phyloP scores from a whole-genome alignment of 805 yeast species.

The Saturnispora quitensis region DNA sequence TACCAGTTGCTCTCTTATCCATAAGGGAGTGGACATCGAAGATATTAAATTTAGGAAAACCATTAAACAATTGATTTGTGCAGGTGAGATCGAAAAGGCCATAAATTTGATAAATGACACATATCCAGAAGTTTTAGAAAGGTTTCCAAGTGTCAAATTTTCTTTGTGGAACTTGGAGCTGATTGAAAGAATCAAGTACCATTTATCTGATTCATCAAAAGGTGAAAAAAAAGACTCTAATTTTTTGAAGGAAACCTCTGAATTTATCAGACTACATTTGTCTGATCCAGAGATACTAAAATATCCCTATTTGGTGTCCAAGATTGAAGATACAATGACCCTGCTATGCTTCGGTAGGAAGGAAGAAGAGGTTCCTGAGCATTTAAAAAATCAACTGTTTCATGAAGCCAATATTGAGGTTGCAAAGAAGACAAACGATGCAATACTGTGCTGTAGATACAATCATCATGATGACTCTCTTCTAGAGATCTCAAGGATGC shows the following conservation, averaged over 20 bases:
- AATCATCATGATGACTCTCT: neutral
- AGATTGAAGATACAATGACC: slow-evolving; percentile 7
- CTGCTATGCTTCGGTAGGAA: slow-evolving; percentile 4
- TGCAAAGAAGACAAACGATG: slow-evolving; percentile 3
- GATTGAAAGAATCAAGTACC: neutral
- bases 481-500: neutral
- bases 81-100: neutral
- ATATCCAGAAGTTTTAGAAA: neutral
- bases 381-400: neutral
- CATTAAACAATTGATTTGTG: neutral
- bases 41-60: neutral
- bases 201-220: neutral
- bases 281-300: neutral
- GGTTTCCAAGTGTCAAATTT: slow-evolving; percentile 2
- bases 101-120: neutral
- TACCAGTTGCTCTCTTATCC: neutral
- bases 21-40: neutral
- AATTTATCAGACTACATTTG: neutral
- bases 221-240: neutral
- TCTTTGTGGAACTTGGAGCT: slow-evolving; percentile 1
- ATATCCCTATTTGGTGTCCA: neutral
- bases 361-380: slow-evolving; percentile 6
- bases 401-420: neutral
- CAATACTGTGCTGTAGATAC: neutral
- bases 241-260: slow-evolving; percentile 1